Percentiles rank a stretch among this genome's conserved stretches.
Conservation (phyloP, 2,329 filamentous ascomycete species). For the Aspergillus pseudoviridinutans region DNA sequence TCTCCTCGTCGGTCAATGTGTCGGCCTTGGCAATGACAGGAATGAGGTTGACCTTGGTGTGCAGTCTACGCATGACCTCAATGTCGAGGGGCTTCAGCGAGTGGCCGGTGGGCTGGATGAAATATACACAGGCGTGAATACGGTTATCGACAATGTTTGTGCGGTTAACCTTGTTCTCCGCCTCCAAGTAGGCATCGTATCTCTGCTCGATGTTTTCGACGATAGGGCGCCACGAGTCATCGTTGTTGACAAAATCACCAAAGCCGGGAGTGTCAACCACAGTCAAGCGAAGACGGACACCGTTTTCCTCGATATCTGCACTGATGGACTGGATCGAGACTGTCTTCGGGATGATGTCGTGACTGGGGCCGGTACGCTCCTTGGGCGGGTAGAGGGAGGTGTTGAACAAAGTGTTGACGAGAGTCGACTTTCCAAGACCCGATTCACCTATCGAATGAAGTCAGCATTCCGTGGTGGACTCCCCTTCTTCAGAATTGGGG, state of each 20-base stretch:
- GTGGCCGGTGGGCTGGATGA: conserved; percentile 98
- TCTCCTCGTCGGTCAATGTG: conserved; percentile 95
- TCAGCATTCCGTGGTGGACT: not conserved
- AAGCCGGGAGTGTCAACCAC: conserved; percentile 98
- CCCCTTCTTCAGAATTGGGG: not conserved
- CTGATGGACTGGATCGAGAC: conserved; percentile 93
- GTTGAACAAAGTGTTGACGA: conserved; percentile 99
- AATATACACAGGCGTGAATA: conserved; percentile 98
- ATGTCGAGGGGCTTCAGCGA: conserved; percentile 98
- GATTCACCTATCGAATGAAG: conserved; percentile 72
- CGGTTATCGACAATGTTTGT: conserved; percentile 99
- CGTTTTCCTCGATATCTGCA: conserved; percentile 96
- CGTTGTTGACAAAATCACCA: conserved; percentile 99
- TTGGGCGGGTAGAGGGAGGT: conserved; percentile 97
- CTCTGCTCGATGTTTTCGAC: conserved; percentile 99
- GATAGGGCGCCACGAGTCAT: conserved; percentile 98
- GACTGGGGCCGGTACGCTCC: conserved; percentile 95
- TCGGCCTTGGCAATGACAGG: conserved; percentile 98
- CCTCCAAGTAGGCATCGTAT: conserved; percentile 96
- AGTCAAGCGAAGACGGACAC: conserved; percentile 89
- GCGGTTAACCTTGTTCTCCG: conserved; percentile 99
- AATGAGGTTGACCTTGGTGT: conserved; percentile 99
- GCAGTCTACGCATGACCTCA: conserved; percentile 97
- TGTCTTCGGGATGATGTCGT: conserved; percentile 98
- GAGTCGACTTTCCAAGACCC: conserved; percentile 95